Percentiles rank a stretch among this genome's conserved stretches.
Conservation (phyloP, 1,284 basidiomycete genomes). For the Ganoderma resinaceum region DNA sequence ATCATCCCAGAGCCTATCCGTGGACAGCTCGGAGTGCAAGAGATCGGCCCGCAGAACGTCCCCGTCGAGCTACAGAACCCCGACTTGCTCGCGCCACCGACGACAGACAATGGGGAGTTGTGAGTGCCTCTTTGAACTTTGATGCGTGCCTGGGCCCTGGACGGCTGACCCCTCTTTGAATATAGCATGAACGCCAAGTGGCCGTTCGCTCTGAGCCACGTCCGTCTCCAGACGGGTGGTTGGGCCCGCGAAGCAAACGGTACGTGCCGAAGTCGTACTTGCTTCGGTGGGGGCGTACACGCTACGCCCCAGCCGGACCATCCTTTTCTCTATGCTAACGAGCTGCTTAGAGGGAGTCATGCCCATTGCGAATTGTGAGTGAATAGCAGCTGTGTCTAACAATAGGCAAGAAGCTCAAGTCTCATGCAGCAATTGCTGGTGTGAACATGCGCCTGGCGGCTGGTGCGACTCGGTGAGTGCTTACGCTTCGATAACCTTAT, state of each 20-base stretch:
- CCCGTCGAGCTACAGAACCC: conserved; percentile 62
- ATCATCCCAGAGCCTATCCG: conserved; percentile 44
- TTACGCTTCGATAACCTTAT: background rate
- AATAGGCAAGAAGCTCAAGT: background rate
- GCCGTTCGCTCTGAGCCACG: conserved; percentile 73
- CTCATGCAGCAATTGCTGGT: conserved; percentile 58
- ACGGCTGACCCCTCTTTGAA: conserved; percentile 3
- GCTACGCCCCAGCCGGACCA: background rate
- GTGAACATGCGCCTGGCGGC: conserved; percentile 75
- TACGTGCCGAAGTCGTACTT: conserved; percentile 34
- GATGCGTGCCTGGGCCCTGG: background rate
- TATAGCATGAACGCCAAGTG: conserved; percentile 68
- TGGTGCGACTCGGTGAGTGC: conserved; percentile 63
- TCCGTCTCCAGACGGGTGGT: conserved; percentile 72
- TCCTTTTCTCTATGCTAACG: background rate
- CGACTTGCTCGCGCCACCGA: conserved; percentile 69
- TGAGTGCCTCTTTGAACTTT: conserved; percentile 39
- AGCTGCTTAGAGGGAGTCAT: conserved; percentile 53
- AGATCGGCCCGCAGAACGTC: conserved; percentile 64
- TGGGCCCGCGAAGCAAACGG: conserved; percentile 77
- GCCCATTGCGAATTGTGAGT: conserved; percentile 65
- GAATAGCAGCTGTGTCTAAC: background rate
- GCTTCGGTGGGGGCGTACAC: background rate
- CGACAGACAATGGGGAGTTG: conserved; percentile 70
- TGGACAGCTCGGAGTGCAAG: conserved; percentile 53